Evolutionary conservation across 768 basidiomycete genomes (phyloP).

Genomic region (Tulasnella sp.): DNA sequence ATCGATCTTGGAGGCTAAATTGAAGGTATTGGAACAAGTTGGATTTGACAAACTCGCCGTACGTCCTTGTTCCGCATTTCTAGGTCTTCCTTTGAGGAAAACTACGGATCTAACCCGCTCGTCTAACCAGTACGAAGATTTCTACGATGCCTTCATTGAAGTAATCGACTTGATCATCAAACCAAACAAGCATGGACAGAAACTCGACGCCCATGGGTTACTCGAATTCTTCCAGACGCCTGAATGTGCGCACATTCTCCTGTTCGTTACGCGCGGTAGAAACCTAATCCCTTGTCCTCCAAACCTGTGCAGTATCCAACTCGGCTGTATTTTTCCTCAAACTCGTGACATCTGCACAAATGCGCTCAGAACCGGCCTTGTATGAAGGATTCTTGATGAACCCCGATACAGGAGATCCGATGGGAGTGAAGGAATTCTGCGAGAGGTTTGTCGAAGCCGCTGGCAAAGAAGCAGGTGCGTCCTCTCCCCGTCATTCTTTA

Average conservation of each 20-base stretch:
- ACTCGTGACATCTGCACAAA: constrained; percentile 80
- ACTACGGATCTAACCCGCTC: background rate
- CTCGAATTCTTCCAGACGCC: constrained; percentile 59
- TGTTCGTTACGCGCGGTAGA: background rate
- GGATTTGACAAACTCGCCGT: constrained; percentile 70
- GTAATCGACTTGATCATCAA: constrained; percentile 55
- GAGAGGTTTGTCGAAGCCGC: constrained; percentile 73
- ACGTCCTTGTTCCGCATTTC: constrained; percentile 43
- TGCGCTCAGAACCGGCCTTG: constrained; percentile 62
- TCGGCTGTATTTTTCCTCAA: constrained; percentile 80
- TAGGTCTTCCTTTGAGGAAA: too few species aligned
- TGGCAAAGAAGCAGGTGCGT: constrained; percentile 73
- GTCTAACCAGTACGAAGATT: constrained; percentile 52
- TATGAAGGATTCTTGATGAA: constrained; percentile 77
- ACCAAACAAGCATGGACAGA: constrained; percentile 45
- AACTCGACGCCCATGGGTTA: constrained; percentile 48
- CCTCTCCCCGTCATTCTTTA: background rate
- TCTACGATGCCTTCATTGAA: constrained; percentile 62
- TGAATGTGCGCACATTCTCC: constrained; percentile 49
- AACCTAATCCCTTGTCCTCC: background rate
- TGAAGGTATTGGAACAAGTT: constrained; percentile 55
- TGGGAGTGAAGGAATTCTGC: constrained; percentile 70
- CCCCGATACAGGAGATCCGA: constrained; percentile 65
- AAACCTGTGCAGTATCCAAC: constrained; percentile 56
- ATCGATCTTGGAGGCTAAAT: constrained; percentile 56